A percentile compares a stretch with the other conserved stretches of the same genome.
phyloP scores from a whole-genome alignment of 2,329 filamentous ascomycete species.

The Paecilomyces sp. region DNA sequence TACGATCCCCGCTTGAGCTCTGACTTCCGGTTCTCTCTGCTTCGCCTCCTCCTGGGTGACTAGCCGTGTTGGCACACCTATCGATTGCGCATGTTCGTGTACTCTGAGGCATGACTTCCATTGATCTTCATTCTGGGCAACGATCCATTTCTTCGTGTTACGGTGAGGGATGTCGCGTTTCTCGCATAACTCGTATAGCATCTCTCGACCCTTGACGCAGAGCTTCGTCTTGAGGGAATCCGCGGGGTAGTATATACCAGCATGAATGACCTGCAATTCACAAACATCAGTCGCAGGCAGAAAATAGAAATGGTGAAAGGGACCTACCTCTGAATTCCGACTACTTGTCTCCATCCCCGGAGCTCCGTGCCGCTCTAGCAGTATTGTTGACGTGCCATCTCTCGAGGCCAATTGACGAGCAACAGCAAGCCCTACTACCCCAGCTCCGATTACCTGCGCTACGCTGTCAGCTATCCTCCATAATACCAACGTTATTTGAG shows the following conservation, averaged over 20 bases:
- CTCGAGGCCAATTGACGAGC: constrained; percentile 62
- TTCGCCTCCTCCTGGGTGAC: constrained; percentile 56
- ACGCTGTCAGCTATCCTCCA: neutral
- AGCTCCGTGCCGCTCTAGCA: constrained; percentile 71
- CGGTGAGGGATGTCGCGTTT: constrained; percentile 60
- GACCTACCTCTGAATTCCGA: constrained; percentile 71
- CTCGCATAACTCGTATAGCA: constrained; percentile 73
- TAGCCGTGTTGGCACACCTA: constrained; percentile 66
- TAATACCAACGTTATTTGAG: neutral
- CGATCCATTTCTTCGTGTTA: constrained; percentile 87
- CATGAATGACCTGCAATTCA: constrained; percentile 69
- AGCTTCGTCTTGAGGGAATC: constrained; percentile 72
- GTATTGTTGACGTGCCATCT: constrained; percentile 58
- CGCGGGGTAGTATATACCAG: constrained; percentile 81
- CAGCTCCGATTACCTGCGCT: constrained; percentile 56
- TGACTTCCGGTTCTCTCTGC: constrained; percentile 65
- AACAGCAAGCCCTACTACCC: constrained; percentile 73
- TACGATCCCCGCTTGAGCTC: constrained; percentile 65
- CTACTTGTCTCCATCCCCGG: constrained; percentile 82
- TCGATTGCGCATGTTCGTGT: constrained; percentile 45
- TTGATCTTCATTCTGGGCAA: constrained; percentile 73
- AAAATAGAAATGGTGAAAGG: neutral
- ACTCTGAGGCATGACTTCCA: constrained; percentile 49
- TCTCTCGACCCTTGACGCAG: constrained; percentile 67
- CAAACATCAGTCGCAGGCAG: neutral